Evolutionary conservation across 192 early-diverging fungal genomes (phyloP).

Genomic region (Backusella mclennaniae): DNA sequence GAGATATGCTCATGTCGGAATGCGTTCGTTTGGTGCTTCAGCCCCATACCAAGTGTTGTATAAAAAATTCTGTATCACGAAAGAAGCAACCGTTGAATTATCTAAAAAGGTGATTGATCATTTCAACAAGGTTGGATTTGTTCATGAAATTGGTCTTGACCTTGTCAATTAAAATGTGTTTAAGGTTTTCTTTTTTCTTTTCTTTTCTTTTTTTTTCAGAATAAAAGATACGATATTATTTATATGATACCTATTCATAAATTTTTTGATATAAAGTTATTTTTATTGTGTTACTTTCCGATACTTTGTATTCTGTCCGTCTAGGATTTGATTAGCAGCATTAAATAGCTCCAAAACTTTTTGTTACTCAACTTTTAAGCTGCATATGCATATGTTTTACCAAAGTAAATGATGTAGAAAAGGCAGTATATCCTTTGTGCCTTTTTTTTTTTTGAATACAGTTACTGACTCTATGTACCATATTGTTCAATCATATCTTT

Average conservation of each 20-base stretch:
- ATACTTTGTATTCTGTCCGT: background rate
- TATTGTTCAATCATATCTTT: background rate
- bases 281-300: background rate
- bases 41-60: slow-evolving; percentile 79
- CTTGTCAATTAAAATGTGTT: background rate
- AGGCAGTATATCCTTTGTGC: no score
- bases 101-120: slow-evolving; percentile 75
- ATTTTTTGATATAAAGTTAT: no score
- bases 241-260: no score
- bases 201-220: no score
- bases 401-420: no score
- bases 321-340: no score
- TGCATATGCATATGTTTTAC: background rate
- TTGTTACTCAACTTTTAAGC: background rate
- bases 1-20: slow-evolving; percentile 85
- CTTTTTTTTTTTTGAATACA: background rate
- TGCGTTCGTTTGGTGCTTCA: slow-evolving; percentile 87
- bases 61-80: slow-evolving; percentile 78
- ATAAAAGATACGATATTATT: no score
- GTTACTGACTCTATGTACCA: no score
- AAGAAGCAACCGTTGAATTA: slow-evolving; percentile 67
- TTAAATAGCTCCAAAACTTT: background rate
- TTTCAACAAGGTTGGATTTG: slow-evolving; percentile 58
- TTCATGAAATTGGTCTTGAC: slow-evolving; percentile 34
- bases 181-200: no score